A percentile compares a stretch with the other conserved stretches of the same genome.
Conservation (phyloP, 2,329 filamentous ascomycete species). For the Botrytis cinerea region DNA sequence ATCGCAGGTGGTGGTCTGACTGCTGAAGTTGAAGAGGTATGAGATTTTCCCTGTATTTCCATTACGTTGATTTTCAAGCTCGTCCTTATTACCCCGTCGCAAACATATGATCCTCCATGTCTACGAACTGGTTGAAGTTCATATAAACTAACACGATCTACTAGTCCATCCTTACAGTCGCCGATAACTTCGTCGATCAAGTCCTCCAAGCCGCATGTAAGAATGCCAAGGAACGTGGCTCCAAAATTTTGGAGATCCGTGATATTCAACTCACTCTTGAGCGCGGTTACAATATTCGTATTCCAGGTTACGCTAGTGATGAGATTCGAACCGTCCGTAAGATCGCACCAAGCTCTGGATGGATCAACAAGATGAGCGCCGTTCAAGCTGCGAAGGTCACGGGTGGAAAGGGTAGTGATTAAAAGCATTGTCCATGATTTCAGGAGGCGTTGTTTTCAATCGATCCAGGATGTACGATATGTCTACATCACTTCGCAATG, state of each 20-base stretch:
- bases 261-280: conserved; percentile 83
- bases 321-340: conserved; percentile 94
- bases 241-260: conserved; percentile 84
- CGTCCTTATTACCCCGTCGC: neutral
- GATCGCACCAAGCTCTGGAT: conserved; percentile 81
- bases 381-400: conserved; percentile 90
- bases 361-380: conserved; percentile 97
- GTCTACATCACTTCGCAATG: conserved; percentile 3
- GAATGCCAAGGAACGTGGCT: conserved; percentile 89
- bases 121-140: neutral
- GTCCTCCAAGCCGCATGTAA: conserved; percentile 85
- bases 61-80: conserved; percentile 11
- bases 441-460: neutral
- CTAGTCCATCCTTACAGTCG: conserved; percentile 82
- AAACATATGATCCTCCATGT: no score
- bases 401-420: conserved; percentile 45
- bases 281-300: conserved; percentile 84
- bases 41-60: conserved; percentile 35
- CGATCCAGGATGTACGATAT: neutral
- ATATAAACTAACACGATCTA: conserved; percentile 21
- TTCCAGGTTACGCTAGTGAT: conserved; percentile 92
- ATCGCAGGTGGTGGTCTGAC: conserved; percentile 73
- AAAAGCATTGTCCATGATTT: conserved; percentile 13
- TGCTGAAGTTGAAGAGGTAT: conserved; percentile 93
- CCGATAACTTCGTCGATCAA: conserved; percentile 93